Evolutionary conservation across 305 asterid genomes (phyloP), one percentile per base, ranked within the genome.

Genomic region (Galium porrigens): DNA sequence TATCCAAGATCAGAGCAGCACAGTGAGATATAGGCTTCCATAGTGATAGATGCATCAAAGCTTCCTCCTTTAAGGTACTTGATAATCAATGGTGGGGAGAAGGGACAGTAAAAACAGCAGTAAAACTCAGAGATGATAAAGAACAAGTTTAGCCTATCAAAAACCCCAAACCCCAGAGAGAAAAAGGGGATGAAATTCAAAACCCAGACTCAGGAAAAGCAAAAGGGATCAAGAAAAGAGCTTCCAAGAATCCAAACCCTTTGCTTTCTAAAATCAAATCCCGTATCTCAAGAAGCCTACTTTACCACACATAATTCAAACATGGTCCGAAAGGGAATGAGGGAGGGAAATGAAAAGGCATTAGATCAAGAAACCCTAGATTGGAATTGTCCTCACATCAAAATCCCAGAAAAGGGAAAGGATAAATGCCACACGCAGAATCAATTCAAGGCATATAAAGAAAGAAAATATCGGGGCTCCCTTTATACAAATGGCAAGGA

Each of bases 21-120:
- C 99, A 94, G 75, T 83, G 97, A 72, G 96, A 88, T 63, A 91
- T 64, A 73, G 98, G 96, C 78, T 86, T 91, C 98, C 97, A 90
- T 77, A 90, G 83, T 67, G 97, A 84, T 78, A 90, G 73, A 90
- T 90, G 95, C 97, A 90, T 90, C 74, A 83, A 82, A 78, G 67
- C 91, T 67, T 76, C 59, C 59, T 61, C 55, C 63, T 57, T 68
- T 65, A 60, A 65, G 52, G 58, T 57, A 49, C 12, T 42, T 54
- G 52, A 44, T 64, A 68, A 73, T 62, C 71, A 74, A 68, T 75
- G 70, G 56, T 59, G 61, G 72, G 15, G 77, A 78, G 70, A 59
- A 46, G 59, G 73, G 29, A 57, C 67, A 58, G 54, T 46, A 46
- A 76, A 69, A 73, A 65, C 75, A 58, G 49, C 41, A 69, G 72